Conservation (phyloP, 1,284 basidiomycete species). For the Ustilago shanxiensis region DNA sequence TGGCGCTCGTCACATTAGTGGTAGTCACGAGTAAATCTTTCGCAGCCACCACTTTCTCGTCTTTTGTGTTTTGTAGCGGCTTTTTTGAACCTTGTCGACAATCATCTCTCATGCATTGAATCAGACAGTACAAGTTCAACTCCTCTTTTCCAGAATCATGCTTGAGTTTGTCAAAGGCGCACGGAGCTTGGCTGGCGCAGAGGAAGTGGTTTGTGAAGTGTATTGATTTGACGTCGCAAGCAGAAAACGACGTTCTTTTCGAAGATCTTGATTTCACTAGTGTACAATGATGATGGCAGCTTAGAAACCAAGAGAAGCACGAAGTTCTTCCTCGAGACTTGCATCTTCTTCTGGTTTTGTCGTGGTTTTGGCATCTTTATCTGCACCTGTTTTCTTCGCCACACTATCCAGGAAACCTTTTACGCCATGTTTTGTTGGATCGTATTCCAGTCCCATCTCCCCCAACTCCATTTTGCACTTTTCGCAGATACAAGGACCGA, state of each 20-base stretch:
- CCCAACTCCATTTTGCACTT: slow-evolving; percentile 73
- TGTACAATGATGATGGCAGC: not conserved
- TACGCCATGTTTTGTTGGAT: slow-evolving; percentile 25
- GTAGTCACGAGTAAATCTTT: slow-evolving; percentile 33
- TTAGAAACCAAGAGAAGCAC: slow-evolving; percentile 59
- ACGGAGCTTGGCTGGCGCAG: not conserved
- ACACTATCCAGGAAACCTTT: slow-evolving; percentile 33
- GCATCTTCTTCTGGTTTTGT: not conserved
- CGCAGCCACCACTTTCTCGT: not conserved
- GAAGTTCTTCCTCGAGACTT: slow-evolving; percentile 57
- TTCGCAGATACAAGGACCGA: slow-evolving; percentile 77
- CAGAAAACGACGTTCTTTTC: not conserved
- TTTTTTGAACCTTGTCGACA: not conserved
- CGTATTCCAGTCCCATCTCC: slow-evolving; percentile 17
- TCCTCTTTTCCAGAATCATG: not conserved
- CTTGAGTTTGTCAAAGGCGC: too few species aligned
- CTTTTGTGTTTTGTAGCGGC: slow-evolving; percentile 3
- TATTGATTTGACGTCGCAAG: not conserved
- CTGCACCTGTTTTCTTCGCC: slow-evolving; percentile 19
- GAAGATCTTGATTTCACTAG: not conserved
- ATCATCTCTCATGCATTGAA: slow-evolving; percentile 14
- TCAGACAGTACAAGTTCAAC: slow-evolving; percentile 16
- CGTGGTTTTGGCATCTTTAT: not conserved
- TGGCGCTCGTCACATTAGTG: slow-evolving; percentile 33
- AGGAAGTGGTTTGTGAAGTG: not conserved